Conservation (phyloP, 768 basidiomycete genomes). For the Pleurotus ostreatus region DNA sequence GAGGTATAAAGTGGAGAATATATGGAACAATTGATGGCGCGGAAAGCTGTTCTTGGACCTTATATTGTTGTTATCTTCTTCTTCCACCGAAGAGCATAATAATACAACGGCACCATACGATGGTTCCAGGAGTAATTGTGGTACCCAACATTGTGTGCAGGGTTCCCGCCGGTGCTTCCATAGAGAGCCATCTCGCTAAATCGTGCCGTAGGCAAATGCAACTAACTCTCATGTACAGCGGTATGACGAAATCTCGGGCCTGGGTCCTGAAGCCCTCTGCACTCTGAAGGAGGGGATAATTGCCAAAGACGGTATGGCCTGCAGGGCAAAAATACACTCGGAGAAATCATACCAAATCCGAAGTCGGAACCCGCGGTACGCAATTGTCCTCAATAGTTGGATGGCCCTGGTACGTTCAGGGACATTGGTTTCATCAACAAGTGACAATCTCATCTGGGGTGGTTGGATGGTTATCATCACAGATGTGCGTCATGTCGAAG, state of each 20-base stretch:
- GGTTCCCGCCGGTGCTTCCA: constrained; percentile 10
- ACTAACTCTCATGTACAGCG: neutral
- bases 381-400: constrained; percentile 1
- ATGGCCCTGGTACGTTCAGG: constrained; percentile 2
- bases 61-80: too few species aligned
- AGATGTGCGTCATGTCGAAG: too few species aligned
- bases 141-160: neutral
- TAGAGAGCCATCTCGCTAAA: constrained; percentile 6
- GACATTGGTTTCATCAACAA: neutral
- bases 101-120: neutral
- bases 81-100: too few species aligned
- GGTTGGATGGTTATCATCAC: too few species aligned
- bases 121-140: neutral
- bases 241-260: constrained; percentile 7
- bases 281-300: neutral
- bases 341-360: constrained; percentile 14
- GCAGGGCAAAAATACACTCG: constrained; percentile 8
- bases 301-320: neutral
- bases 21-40: neutral
- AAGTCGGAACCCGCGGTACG: constrained; percentile 16
- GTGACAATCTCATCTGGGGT: too few species aligned
- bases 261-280: constrained; percentile 1
- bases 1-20: neutral
- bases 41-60: too few species aligned
- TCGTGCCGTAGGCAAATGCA: constrained; percentile 7